Evolutionary conservation across 2,329 filamentous ascomycete genomes (phyloP).

Genomic region (Diaporthe destruens): DNA sequence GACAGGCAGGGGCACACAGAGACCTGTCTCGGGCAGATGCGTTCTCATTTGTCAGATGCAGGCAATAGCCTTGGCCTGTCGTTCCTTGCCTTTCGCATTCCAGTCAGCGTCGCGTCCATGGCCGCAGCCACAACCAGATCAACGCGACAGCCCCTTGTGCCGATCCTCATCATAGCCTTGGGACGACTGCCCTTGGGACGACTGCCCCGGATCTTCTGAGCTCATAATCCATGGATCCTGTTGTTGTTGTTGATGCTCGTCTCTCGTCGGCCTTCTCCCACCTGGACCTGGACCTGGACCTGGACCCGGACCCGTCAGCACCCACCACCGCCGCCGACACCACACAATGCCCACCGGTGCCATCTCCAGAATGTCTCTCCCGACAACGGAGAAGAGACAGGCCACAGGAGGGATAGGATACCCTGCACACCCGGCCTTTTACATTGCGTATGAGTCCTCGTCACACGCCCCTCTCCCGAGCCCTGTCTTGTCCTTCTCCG

Average conservation of each 20-base stretch:
- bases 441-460: conserved; percentile 29
- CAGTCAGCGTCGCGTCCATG: neutral
- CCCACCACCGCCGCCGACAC: neutral
- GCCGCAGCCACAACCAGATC: neutral
- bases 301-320: neutral
- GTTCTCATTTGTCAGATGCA: neutral
- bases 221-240: neutral
- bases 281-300: too few relatives aligned
- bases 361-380: conserved; percentile 37
- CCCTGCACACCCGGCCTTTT: conserved; percentile 38
- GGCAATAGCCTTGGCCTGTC: neutral
- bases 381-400: conserved; percentile 37
- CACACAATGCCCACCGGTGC: conserved; percentile 36
- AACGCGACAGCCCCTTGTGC: conserved; percentile 4
- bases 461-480: neutral
- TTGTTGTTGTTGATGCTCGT: neutral
- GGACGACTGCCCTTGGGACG: neutral
- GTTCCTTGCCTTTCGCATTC: conserved; percentile 9
- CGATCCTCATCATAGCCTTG: conserved; percentile 21
- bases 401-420: neutral
- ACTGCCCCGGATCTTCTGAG: neutral
- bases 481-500: neutral
- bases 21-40: conserved; percentile 19
- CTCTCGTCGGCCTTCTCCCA: neutral
- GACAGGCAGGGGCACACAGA: neutral